Evolutionary conservation across 2,329 filamentous ascomycete species (phyloP).

Genomic region (Calcarisporium arbuscula): DNA sequence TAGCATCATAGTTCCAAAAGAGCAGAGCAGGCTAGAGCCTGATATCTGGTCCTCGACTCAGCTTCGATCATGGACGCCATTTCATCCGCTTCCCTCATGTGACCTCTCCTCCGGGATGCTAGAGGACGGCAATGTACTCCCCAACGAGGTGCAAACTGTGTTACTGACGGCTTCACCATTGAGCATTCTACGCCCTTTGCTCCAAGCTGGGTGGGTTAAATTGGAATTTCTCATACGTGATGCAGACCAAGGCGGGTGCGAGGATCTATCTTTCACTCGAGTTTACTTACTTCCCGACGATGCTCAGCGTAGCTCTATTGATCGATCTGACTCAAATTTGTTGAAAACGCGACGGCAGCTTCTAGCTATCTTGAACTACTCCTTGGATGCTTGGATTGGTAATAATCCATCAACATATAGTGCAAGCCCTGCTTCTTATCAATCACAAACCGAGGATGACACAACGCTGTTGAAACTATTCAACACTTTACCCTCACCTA

Average conservation of each 20-base stretch:
- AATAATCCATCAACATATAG: slow-evolving; percentile 11
- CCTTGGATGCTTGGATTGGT: slow-evolving; percentile 49
- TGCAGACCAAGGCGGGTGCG: no score
- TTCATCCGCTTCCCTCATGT: no score
- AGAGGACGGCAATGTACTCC: slow-evolving; percentile 13
- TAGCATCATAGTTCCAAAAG: slow-evolving; percentile 24
- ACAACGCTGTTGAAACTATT: slow-evolving; percentile 63
- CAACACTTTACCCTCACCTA: slow-evolving; percentile 65
- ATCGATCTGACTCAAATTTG: slow-evolving; percentile 39
- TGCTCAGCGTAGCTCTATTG: slow-evolving; percentile 45
- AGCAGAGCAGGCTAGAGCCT: slow-evolving; percentile 10
- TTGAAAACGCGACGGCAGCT: slow-evolving; percentile 40
- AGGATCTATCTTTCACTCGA: slow-evolving; percentile 32
- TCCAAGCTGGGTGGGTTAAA: slow-evolving; percentile 34
- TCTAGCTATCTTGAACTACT: slow-evolving; percentile 49
- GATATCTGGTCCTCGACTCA: slow-evolving; percentile 11
- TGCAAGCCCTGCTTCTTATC: background rate
- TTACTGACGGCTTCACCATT: slow-evolving; percentile 22
- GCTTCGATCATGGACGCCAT: slow-evolving; percentile 18
- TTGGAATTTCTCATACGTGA: slow-evolving; percentile 29
- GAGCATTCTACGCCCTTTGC: slow-evolving; percentile 21
- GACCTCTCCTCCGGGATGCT: no score
- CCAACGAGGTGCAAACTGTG: slow-evolving; percentile 16
- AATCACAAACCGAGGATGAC: slow-evolving; percentile 29
- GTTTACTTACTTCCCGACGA: slow-evolving; percentile 64